Base-by-base conservation (phyloP, 1,139 yeast genomes). In the Yamadazyma atmosphaerica region DNA sequence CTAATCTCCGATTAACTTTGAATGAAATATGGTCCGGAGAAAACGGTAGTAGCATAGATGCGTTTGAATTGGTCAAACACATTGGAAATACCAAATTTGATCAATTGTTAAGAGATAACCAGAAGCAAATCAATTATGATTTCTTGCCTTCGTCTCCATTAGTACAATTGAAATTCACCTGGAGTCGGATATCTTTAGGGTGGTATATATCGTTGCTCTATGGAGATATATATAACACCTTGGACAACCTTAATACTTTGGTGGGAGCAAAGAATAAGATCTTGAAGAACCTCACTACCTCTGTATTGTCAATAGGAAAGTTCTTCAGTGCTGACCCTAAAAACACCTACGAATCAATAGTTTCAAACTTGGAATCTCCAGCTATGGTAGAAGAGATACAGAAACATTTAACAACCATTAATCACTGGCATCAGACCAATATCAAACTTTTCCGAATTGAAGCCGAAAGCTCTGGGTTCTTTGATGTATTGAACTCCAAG, bases 171-270 rank as follows among this genome's bases (percentile, higher is more conserved):
- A 64, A 58, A 38, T 81, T 86, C 46, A 58, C 61, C 10, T 85
- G 95, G 92, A 74, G 77, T 33, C 65, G 66, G 32, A 51, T 74
- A 7, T 79, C 92, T 0, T 65, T 86, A 27, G 89, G 90, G 0
- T 88, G 96, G 96, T 83, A 86, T 55, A 70, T 76, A 33, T 76
- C 86, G 11, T 63, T 85, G 12, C 54, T 86, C 24, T 86, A 89
- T 81, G 79, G 83, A 1, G 68, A 73, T 37, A 72, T 86, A 1
- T 86, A 77, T 54, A 72, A 75, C 36, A 60, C 72, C 17, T 66
- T 70, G 9, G 68, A 65, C 29, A 42, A 34, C 13, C 54, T 58
- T 3, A 46, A 46, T 24, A 33, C 31, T n/a, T 47, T 45, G 32
- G 51, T 59, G 9, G 61, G 66, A 4, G 61, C 55, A 9, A 56